Base-by-base conservation (phyloP, 2,329 filamentous ascomycete genomes). In the Trichoderma harzianum region DNA sequence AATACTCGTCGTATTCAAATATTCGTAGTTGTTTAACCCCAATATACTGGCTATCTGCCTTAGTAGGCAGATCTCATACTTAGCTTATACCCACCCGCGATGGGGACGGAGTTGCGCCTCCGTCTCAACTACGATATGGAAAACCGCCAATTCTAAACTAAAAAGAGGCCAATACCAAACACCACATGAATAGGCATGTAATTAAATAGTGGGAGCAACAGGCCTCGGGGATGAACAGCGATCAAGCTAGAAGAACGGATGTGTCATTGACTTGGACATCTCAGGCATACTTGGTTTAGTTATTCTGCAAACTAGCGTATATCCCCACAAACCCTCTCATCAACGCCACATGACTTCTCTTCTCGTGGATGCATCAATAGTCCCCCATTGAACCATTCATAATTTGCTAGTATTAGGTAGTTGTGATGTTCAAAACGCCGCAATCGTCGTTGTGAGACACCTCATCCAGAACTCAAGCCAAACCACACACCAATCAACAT, bases 91-190 rank as follows among this genome's bases (percentile, higher is more conserved):
- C 28, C 47, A 53, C 63, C 11, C n/a, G 16, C 58, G 34, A 63
- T 67, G 68, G 72, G 36, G 71, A 32, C 73, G 73, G 73, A 74
- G 63, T 73, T 74, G 72, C 73, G 65, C 73, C 62, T 74, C 72
- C 73, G 73, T 21, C 61, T 30, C 62, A 39, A 58, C 51, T 51
- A 39, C 60, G n/a, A 53, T 47, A 73, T 55, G 53, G 36, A 28
- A 62, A 21, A 34, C 12, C 39, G 7, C 28, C 24, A 7, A 21
- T 51, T n/a, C 5, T 57, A 7, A 10, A 24, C 26, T 18, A 53
- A 53, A 2, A 21, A 34, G 21, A 53, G 21, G 24, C 53, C 11
- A 67, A 51, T 14, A 62, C 36, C 12, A 10, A 34, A 21, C 28
- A 12, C 21, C 39, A 12, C 21, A 28, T 21, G 14, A 21, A 28